Evolutionary conservation across 306 rosid genomes (phyloP), one percentile per base, ranked within the genome.

Genomic region (Crotalaria pallida): DNA sequence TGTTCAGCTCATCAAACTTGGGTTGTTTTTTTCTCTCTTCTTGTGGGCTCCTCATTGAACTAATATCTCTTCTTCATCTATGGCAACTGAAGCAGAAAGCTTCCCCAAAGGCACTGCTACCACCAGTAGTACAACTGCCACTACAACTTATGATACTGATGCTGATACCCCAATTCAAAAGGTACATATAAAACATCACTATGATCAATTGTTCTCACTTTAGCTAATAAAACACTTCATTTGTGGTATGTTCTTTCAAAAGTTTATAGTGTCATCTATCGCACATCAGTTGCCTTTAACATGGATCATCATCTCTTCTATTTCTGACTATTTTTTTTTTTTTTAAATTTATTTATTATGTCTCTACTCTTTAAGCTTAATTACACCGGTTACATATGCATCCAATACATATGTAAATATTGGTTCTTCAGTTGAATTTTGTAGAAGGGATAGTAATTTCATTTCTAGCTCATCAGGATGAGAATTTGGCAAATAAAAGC

Each of bases 11-110:
- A 53, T 22, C 15, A 53, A 53, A 51, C 1, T 51, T 51, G 11
- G 21, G 38, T 24, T 56, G 51, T 12, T 68, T 50, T 68, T 50
- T 36, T 51, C 58, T 21, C 16, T 56, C 6, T 43, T 56, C 6
- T 43, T 7, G 19, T 49, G 21, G 29, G 5, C 26, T 49, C 27
- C 16, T 41, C 27, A 2, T 34, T 71, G 40, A 53, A 29, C 48
- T n/a, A n/a, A n/a, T n/a, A n/a, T n/a, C n/a, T n/a, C 3, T 4
- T 34, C 16, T 72, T 33, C 26, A 31, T 22, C 38, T 16, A 73
- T 73, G 77, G 71, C 71, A 16, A 36, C 53, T 38, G 44, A 73
- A 50, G 64, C 43, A 36, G 45, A 50, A 23, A 22, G 7, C 43
- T 23, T 61, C 38, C 21, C 71, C n/a, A 73, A 49, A 19, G 15